Evolutionary conservation across 805 yeast species (phyloP).

Genomic region (Saturnispora sanitii): DNA sequence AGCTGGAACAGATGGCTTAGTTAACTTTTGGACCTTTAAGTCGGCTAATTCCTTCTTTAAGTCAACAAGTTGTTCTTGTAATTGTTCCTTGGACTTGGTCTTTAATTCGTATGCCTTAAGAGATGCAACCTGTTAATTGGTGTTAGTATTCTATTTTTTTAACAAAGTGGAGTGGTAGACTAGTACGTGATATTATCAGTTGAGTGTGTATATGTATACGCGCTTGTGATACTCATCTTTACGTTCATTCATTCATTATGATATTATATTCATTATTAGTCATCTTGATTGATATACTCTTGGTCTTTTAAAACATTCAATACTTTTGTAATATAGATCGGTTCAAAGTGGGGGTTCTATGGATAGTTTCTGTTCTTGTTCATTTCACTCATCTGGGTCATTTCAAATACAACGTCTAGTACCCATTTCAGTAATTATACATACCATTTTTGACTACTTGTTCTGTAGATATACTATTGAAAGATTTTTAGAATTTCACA

Average conservation of each 20-base stretch:
- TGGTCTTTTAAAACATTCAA: too few relatives aligned
- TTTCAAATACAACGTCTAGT: too few relatives aligned
- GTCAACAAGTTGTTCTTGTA: conserved; percentile 88
- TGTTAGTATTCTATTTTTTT: conserved; percentile 1
- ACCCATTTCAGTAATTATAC: background rate
- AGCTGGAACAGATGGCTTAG: conserved; percentile 89
- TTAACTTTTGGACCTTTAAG: conserved; percentile 92
- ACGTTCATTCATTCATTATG: too few relatives aligned
- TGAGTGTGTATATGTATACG: too few relatives aligned
- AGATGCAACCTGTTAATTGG: conserved; percentile 51
- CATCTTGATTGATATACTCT: too few relatives aligned
- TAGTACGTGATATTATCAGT: too few relatives aligned
- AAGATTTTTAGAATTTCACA: conserved; percentile 1
- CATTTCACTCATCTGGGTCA: too few relatives aligned
- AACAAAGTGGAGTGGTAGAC: background rate
- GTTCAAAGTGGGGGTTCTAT: too few relatives aligned
- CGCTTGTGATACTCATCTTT: too few relatives aligned
- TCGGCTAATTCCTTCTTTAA: conserved; percentile 93
- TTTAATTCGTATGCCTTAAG: conserved; percentile 94
- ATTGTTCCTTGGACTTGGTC: conserved; percentile 94
- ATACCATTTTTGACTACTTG: conserved; percentile 2
- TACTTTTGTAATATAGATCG: too few relatives aligned
- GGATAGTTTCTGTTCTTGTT: too few relatives aligned
- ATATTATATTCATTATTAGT: too few relatives aligned
- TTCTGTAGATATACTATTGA: background rate